Evolutionary conservation across 345 rosid genomes (phyloP).

Genomic region (Boechera stricta): DNA sequence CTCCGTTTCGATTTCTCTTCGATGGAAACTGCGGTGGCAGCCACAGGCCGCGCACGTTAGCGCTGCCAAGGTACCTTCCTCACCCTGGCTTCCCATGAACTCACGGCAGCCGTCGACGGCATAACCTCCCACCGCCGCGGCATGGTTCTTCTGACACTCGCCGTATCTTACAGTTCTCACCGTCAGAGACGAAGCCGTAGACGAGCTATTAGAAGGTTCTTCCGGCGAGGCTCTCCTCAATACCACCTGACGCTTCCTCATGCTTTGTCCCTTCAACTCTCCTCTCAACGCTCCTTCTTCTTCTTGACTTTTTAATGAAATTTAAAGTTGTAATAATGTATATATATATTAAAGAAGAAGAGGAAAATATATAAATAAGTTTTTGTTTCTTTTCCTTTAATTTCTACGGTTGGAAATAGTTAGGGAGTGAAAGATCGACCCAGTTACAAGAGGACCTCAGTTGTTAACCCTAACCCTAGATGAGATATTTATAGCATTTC

Average conservation of each 20-base stretch:
- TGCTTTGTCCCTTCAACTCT: constrained; percentile 1
- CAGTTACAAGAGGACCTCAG: constrained; percentile 33
- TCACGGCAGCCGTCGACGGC: constrained; percentile 52
- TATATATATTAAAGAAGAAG: constrained; percentile 36
- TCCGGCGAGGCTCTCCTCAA: constrained; percentile 48
- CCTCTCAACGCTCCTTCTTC: constrained; percentile 3
- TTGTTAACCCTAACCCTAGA: constrained; percentile 50
- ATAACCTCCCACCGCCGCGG: constrained; percentile 48
- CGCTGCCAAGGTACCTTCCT: constrained; percentile 45
- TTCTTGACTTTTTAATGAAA: constrained; percentile 18
- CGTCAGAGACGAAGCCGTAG: constrained; percentile 39
- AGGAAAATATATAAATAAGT: not conserved
- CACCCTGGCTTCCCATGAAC: constrained; percentile 45
- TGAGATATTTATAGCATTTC: constrained; percentile 38
- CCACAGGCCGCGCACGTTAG: constrained; percentile 81
- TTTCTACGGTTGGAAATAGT: constrained; percentile 34
- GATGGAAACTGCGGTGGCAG: constrained; percentile 74
- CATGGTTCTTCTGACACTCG: constrained; percentile 52
- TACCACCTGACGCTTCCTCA: constrained; percentile 51
- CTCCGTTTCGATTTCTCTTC: constrained; percentile 63
- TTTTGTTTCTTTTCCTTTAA: not conserved
- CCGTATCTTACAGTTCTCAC: constrained; percentile 46
- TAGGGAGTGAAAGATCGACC: constrained; percentile 20
- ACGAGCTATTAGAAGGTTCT: constrained; percentile 49
- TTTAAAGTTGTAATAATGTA: constrained; percentile 2